Conservation (phyloP, 306 rosid genomes). For the Lablab purpureus region DNA sequence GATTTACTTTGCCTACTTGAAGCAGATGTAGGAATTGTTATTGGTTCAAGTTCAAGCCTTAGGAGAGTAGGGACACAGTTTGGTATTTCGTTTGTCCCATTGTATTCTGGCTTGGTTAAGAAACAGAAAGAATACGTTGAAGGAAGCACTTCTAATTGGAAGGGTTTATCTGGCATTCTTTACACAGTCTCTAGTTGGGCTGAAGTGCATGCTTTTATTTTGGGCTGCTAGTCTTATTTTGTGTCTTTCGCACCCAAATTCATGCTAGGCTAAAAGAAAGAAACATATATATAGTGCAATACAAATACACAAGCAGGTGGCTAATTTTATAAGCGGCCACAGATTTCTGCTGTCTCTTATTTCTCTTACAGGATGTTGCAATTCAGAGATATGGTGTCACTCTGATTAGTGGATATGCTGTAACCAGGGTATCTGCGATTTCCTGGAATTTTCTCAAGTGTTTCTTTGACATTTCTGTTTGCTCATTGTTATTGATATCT, state of each 20-base stretch:
- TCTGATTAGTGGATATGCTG: conserved; percentile 52
- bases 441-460: conserved; percentile 39
- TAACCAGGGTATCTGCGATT: conserved; percentile 58
- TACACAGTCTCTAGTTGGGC: conserved; percentile 94
- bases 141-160: conserved; percentile 71
- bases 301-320: conserved; percentile 70
- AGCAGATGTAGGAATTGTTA: conserved; percentile 94
- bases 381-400: conserved; percentile 56
- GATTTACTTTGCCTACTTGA: conserved; percentile 94
- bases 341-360: conserved; percentile 61
- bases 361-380: conserved; percentile 62
- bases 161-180: conserved; percentile 81
- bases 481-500: conserved; percentile 44
- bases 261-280: conserved; percentile 57
- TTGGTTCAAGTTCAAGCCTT: conserved; percentile 94
- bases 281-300: conserved; percentile 60
- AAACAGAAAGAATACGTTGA: conserved; percentile 71
- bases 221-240: conserved; percentile 80
- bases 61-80: conserved; percentile 72
- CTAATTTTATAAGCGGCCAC: conserved; percentile 78
- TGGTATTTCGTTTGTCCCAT: conserved; percentile 85
- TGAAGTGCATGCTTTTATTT: conserved; percentile 94
- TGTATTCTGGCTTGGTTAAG: conserved; percentile 76
- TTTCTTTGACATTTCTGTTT: conserved; percentile 11
- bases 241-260: conserved; percentile 53